Base-by-base conservation (phyloP, 176 grass and related monocot genomes). In the Microstegium vimineum region DNA sequence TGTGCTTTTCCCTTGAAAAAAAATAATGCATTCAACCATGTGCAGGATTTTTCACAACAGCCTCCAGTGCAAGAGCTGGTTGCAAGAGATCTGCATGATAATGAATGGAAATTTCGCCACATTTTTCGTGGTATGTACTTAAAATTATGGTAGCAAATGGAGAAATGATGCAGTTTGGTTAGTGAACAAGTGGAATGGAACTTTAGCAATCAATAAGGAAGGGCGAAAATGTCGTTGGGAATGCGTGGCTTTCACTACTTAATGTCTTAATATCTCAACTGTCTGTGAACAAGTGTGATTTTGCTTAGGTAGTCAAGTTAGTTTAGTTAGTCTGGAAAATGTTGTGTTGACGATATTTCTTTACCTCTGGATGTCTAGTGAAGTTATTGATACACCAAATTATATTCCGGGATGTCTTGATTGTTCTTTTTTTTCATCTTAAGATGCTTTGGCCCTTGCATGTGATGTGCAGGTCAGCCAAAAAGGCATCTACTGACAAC, bases 81-180 rank as follows among this genome's bases (percentile, higher is more conserved):
- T 78, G 95, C 92, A 69, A 92, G 66, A 81, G 95, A 97, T 75
- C 66, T 97, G 49, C 95, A 97, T 90, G 95, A 92, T 14, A 97
- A 97, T 38, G 95, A 97, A 37, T 97, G 95, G 95, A 97, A 97
- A 85, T 97, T 97, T 76, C 95, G 95, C 49, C 95, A 97, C 62
- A 92, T 97, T 82, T 97, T 97, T 83, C 90, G 95, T 33, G 95
- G 95, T 97, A 90, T 35, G 74, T 69, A 51, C 63, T 69, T 54
- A 73, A n/a, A 70, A 79, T 32, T 74, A 61, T 76, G 59, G 30
- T 10, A 47, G 36, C 22, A 51, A 32, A 73, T 22, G 7, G 12
- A 60, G 8, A 57, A 2, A 45, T 63, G 27, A 64, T 66, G 71
- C 28, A 26, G 13, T 14, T 46, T 66, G 20, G 25, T 62, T 47